These are phyloP conservation scores for Typha latifolia DNA, from an alignment of 176 grass and related monocot species.

Conservation along the genomic window DNA sequence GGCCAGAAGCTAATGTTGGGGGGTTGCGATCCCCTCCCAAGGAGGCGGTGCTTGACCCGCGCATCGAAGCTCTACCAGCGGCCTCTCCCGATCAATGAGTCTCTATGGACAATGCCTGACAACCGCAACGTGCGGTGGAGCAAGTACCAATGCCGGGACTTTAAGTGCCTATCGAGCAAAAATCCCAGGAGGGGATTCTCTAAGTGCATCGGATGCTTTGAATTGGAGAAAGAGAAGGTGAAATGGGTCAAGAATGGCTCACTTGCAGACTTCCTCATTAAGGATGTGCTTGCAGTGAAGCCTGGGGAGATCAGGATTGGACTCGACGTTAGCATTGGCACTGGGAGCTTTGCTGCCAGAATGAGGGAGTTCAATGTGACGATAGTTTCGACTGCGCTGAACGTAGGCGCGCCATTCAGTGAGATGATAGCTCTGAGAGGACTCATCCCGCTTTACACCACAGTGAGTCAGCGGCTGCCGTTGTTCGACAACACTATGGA, in stretches of 20 bases:
- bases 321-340: constrained; percentile 60
- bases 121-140: constrained; percentile 75
- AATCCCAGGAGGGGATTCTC: constrained; percentile 55
- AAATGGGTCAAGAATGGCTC: constrained; percentile 46
- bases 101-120: constrained; percentile 57
- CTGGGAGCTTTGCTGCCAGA: constrained; percentile 78
- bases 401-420: constrained; percentile 71
- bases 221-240: constrained; percentile 57
- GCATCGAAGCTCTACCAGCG: constrained; percentile 52
- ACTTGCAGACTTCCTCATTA: constrained; percentile 43
- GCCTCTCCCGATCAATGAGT: constrained; percentile 47
- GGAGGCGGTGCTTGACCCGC: constrained; percentile 59
- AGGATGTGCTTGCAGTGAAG: constrained; percentile 71
- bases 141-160: constrained; percentile 60
- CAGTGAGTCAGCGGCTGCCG: constrained; percentile 58
- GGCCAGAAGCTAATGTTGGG: constrained; percentile 61
- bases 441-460: constrained; percentile 57
- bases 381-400: constrained; percentile 49
- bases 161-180: constrained; percentile 47
- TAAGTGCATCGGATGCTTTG: constrained; percentile 76
- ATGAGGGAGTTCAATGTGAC: constrained; percentile 71
- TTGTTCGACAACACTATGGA: constrained; percentile 98
- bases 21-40: constrained; percentile 76
- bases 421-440: constrained; percentile 77
- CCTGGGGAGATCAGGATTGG: constrained; percentile 64